phyloP scores from a whole-genome alignment of 768 basidiomycete species.

The Kwoniella newhampshirensis region DNA sequence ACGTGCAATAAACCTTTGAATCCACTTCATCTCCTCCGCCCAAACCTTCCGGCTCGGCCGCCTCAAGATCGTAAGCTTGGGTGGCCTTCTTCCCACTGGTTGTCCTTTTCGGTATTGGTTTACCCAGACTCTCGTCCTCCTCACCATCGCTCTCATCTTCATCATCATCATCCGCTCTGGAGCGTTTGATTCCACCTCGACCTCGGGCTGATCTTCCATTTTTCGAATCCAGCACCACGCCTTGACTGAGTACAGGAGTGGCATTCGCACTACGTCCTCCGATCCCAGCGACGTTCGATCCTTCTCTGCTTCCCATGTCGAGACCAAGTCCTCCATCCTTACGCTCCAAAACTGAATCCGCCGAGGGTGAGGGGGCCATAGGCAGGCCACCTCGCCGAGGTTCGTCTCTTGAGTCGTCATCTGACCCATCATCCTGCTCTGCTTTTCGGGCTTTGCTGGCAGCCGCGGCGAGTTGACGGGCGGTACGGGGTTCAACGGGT shows the following conservation, averaged over 20 bases:
- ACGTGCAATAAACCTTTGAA: conserved; percentile 46
- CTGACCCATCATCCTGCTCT: conserved; percentile 37
- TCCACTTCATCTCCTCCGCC: conserved; percentile 36
- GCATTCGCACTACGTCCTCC: conserved; percentile 8
- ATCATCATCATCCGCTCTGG: conserved; percentile 33
- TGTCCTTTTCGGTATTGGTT: conserved; percentile 8
- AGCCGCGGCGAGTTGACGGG: conserved; percentile 46
- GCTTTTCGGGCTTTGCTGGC: conserved; percentile 29
- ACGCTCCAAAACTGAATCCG: conserved; percentile 23
- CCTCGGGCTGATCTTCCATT: conserved; percentile 13
- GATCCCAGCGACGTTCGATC: conserved; percentile 8
- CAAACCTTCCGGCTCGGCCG: conserved; percentile 16
- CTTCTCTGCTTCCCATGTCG: conserved; percentile 21
- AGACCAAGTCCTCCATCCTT: conserved; percentile 27
- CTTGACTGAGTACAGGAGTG: conserved; percentile 4
- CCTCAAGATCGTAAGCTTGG: conserved; percentile 1
- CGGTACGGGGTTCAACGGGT: conserved; percentile 37
- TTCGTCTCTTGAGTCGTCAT: conserved; percentile 23
- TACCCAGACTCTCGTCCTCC: conserved; percentile 10
- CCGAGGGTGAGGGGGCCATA: conserved; percentile 24
- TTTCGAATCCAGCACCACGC: not conserved
- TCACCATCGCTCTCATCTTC: conserved; percentile 30
- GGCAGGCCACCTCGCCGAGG: conserved; percentile 5
- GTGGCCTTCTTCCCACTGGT: conserved; percentile 14
- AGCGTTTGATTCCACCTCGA: conserved; percentile 28